These are phyloP conservation scores for Debaryomyces robertsiae DNA, from an alignment of 1,139 yeast species.

Conservation along the genomic window DNA sequence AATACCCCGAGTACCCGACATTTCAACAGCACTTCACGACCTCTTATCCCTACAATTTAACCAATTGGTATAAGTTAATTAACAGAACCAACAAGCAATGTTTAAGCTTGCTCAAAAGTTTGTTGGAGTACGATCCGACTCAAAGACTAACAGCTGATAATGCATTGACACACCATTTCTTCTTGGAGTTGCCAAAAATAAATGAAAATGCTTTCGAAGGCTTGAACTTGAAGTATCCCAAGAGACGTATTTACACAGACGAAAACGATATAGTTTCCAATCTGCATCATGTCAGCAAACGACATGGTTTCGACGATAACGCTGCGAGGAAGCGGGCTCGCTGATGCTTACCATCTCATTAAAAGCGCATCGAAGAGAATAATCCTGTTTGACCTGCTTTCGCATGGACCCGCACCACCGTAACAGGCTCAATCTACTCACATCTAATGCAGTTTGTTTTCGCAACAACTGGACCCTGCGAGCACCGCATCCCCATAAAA, in stretches of 20 bases:
- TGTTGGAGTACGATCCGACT: conserved; percentile 85
- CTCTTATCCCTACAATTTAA: conserved; percentile 65
- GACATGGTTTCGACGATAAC: conserved; percentile 31
- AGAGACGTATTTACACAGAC: conserved; percentile 74
- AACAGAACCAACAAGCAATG: conserved; percentile 76
- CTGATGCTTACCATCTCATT: conserved; percentile 10
- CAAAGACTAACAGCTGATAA: conserved; percentile 63
- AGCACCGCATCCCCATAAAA: no score
- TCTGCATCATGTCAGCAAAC: conserved; percentile 21
- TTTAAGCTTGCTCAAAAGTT: conserved; percentile 58
- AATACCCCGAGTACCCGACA: conserved; percentile 82
- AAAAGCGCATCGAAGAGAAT: no score
- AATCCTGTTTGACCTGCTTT: no score
- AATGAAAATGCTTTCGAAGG: conserved; percentile 72
- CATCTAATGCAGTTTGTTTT: no score
- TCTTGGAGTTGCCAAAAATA: conserved; percentile 67
- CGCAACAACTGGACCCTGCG: no score
- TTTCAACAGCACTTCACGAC: conserved; percentile 50
- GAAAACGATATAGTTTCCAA: conserved; percentile 64
- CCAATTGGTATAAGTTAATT: conserved; percentile 81
- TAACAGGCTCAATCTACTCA: no score
- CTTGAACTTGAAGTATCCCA: conserved; percentile 63
- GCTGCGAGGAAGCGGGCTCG: conserved; percentile 32
- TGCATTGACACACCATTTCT: conserved; percentile 74
- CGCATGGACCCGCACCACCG: no score